Conservation (phyloP, 2,329 filamentous ascomycete species). For the Gnomoniopsis sp. region DNA sequence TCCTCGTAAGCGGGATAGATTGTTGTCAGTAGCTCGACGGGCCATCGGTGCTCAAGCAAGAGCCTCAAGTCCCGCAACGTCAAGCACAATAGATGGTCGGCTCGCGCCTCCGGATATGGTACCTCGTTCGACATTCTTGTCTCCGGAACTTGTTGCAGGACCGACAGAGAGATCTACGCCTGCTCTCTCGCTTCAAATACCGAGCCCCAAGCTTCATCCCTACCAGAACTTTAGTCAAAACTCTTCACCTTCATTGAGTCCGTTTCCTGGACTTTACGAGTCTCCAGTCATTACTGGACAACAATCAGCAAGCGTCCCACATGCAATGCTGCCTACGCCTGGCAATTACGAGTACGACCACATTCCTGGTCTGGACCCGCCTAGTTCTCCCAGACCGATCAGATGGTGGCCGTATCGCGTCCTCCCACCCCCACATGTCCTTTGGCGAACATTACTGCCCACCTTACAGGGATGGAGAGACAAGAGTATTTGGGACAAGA, state of each 20-base stretch:
- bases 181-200: slow-evolving; percentile 39
- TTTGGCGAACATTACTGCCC: slow-evolving; percentile 77
- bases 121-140: slow-evolving; percentile 7
- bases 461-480: slow-evolving; percentile 78
- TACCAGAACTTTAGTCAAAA: slow-evolving; percentile 43
- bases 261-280: slow-evolving; percentile 69
- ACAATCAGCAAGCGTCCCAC: slow-evolving; percentile 31
- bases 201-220: slow-evolving; percentile 38
- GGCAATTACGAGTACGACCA: slow-evolving; percentile 8
- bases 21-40: slow-evolving; percentile 3
- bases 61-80: slow-evolving; percentile 20
- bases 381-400: slow-evolving; percentile 44
- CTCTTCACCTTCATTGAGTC: slow-evolving; percentile 49
- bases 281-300: slow-evolving; percentile 36
- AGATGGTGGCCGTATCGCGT: slow-evolving; percentile 79
- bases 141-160: slow-evolving; percentile 19
- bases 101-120: slow-evolving; percentile 28
- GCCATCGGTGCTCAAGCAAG: slow-evolving; percentile 28
- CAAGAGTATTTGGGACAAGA: slow-evolving; percentile 81
- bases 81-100: slow-evolving; percentile 27
- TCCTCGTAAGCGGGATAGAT: not conserved
- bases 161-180: slow-evolving; percentile 16
- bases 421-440: slow-evolving; percentile 67
- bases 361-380: slow-evolving; percentile 39
- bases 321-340: slow-evolving; percentile 53